Conservation (phyloP, 768 basidiomycete genomes). For the Gautieria morchelliformis region DNA sequence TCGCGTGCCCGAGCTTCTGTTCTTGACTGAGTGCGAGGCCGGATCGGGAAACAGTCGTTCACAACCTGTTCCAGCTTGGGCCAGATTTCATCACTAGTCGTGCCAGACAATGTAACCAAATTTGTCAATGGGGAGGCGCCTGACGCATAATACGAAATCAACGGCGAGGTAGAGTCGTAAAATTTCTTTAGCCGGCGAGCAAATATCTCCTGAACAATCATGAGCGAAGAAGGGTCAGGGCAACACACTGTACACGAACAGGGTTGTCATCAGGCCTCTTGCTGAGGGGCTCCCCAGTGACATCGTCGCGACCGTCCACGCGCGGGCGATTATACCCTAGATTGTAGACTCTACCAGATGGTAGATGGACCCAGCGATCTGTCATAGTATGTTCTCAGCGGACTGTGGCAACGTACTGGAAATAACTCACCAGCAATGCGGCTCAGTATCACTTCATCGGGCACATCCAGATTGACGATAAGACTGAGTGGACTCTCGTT, state of each 20-base stretch:
- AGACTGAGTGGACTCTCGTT: slow-evolving; percentile 62
- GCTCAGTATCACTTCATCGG: slow-evolving; percentile 73
- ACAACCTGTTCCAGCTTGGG: slow-evolving; percentile 63
- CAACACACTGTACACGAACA: slow-evolving; percentile 33
- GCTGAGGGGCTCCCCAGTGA: slow-evolving; percentile 81
- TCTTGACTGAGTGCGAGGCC: background rate
- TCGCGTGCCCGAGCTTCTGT: slow-evolving; percentile 3
- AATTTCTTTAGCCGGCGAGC: slow-evolving; percentile 66
- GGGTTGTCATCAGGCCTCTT: slow-evolving; percentile 86
- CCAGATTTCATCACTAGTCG: slow-evolving; percentile 87
- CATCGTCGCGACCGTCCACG: slow-evolving; percentile 70
- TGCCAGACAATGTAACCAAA: slow-evolving; percentile 54
- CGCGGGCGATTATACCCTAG: slow-evolving; percentile 79
- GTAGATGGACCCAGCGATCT: slow-evolving; percentile 83
- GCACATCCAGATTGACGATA: slow-evolving; percentile 81
- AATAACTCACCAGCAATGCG: slow-evolving; percentile 50
- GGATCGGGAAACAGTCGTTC: slow-evolving; percentile 41
- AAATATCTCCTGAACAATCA: slow-evolving; percentile 54
- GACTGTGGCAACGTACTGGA: background rate
- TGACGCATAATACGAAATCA: slow-evolving; percentile 60
- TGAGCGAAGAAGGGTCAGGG: background rate
- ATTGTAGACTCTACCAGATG: slow-evolving; percentile 88
- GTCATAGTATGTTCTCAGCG: background rate
- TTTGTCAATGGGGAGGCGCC: slow-evolving; percentile 28
- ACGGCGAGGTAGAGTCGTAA: slow-evolving; percentile 70